Percentiles rank a stretch among this genome's conserved stretches.
Evolutionary conservation across 257 asterid species (phyloP).

Genomic region (Solanum bulbocastanum): DNA sequence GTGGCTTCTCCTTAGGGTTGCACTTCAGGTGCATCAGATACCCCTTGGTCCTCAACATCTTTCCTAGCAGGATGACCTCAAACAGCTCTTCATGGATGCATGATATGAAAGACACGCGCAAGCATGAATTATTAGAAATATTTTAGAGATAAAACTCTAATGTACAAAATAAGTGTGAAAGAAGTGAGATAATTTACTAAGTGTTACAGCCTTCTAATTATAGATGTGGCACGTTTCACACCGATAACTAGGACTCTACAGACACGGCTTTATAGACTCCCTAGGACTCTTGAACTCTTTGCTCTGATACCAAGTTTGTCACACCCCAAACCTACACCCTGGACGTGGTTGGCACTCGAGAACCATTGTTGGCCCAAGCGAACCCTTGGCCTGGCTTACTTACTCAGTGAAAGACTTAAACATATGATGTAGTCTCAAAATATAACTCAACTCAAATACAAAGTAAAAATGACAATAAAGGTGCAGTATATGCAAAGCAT

Average conservation of each 20-base stretch:
- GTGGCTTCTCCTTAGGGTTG: too few species aligned
- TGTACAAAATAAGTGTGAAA: not conserved
- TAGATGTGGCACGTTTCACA: not conserved
- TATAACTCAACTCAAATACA: not conserved
- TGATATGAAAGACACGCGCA: too few species aligned
- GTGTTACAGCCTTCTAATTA: not conserved
- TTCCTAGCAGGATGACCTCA: accelerated
- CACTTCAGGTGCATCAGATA: too few species aligned
- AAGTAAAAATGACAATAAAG: not conserved
- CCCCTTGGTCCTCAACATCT: not conserved
- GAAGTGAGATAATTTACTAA: not conserved
- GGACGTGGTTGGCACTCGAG: not conserved
- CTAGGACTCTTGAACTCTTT: not conserved
- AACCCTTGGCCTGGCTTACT: not conserved
- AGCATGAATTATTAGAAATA: accelerated
- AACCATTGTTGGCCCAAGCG: not conserved
- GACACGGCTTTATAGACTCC: too few species aligned
- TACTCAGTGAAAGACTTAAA: not conserved
- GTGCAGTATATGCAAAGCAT: too few species aligned
- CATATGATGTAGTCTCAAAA: too few species aligned
- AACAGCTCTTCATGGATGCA: not conserved
- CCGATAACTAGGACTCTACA: not conserved
- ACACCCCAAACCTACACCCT: not conserved
- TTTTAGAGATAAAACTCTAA: not conserved
- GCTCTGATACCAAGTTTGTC: not conserved